Evolutionary conservation across 768 basidiomycete species (phyloP).

Genomic region (Pleurotus giganteus): DNA sequence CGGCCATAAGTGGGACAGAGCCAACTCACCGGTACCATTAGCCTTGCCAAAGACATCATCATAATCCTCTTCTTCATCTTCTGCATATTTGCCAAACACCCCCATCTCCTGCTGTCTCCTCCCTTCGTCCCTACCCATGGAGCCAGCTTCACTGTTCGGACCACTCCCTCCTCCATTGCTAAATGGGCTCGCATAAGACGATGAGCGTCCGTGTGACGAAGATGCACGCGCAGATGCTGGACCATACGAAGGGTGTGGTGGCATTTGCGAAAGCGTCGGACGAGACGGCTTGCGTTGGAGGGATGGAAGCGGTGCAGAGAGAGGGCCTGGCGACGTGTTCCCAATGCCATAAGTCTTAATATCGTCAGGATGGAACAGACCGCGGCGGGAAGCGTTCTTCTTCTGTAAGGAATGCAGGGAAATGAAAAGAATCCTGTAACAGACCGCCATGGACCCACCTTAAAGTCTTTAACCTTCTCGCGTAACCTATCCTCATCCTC

Average conservation of each 20-base stretch:
- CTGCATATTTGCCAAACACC: slow-evolving; percentile 84
- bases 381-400: slow-evolving; percentile 69
- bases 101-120: slow-evolving; percentile 49
- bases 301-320: slow-evolving; percentile 65
- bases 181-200: slow-evolving; percentile 47
- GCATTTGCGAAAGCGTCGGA: slow-evolving; percentile 47
- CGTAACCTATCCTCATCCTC: slow-evolving; percentile 69
- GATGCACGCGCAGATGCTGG: slow-evolving; percentile 18
- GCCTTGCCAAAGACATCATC: slow-evolving; percentile 91
- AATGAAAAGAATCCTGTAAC: not conserved
- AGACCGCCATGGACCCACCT: slow-evolving; percentile 53
- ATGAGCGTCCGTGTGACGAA: slow-evolving; percentile 52
- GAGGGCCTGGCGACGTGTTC: slow-evolving; percentile 51
- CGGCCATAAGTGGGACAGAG: not conserved
- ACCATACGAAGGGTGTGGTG: slow-evolving; percentile 14
- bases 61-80: slow-evolving; percentile 88
- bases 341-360: slow-evolving; percentile 73
- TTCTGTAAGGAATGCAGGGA: slow-evolving; percentile 36
- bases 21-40: slow-evolving; percentile 59
- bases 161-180: slow-evolving; percentile 35
- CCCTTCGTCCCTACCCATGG: slow-evolving; percentile 68
- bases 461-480: slow-evolving; percentile 83
- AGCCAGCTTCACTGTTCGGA: slow-evolving; percentile 21
- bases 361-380: slow-evolving; percentile 87
- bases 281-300: slow-evolving; percentile 53